Conservation (phyloP, 2,329 filamentous ascomycete species). For the Torrubiella hemipterigena region DNA sequence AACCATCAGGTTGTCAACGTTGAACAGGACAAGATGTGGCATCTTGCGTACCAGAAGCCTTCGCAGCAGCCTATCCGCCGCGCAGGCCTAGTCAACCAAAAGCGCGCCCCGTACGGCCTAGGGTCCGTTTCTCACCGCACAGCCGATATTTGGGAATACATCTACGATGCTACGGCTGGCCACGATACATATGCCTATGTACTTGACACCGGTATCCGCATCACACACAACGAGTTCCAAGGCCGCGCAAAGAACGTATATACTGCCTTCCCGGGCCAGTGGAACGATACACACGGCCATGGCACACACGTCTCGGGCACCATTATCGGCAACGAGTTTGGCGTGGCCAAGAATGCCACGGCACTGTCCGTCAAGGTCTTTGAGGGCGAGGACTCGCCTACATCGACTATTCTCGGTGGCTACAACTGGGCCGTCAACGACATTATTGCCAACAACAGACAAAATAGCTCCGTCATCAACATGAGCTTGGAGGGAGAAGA, state of each 20-base stretch:
- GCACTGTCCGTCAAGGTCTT: conserved; percentile 36
- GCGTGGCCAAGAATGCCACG: conserved; percentile 30
- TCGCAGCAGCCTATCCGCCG: conserved; percentile 10
- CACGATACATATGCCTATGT: conserved; percentile 45
- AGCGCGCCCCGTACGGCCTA: conserved; percentile 18
- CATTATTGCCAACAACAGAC: conserved; percentile 26
- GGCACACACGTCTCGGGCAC: background rate
- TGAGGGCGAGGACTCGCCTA: conserved; percentile 13
- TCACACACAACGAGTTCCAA: conserved; percentile 40
- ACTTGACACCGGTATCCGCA: conserved; percentile 49
- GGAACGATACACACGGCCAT: conserved; percentile 13
- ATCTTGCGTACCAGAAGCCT: conserved; percentile 12
- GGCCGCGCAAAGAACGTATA: conserved; percentile 30
- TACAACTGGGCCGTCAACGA: conserved; percentile 32
- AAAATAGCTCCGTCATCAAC: conserved; percentile 32
- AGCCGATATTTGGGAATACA: conserved; percentile 22
- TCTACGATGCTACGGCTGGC: conserved; percentile 38
- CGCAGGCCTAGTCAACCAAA: conserved; percentile 16
- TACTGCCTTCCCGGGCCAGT: conserved; percentile 14
- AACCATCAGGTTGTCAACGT: conserved; percentile 15
- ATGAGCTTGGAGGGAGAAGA: conserved; percentile 41
- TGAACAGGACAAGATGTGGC: conserved; percentile 18
- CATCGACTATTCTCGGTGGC: conserved; percentile 19
- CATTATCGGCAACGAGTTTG: conserved; percentile 17
- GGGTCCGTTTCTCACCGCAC: conserved; percentile 18